These are phyloP conservation scores for Acacia concinna DNA, from an alignment of 331 rosid species.

Conservation along the genomic window DNA sequence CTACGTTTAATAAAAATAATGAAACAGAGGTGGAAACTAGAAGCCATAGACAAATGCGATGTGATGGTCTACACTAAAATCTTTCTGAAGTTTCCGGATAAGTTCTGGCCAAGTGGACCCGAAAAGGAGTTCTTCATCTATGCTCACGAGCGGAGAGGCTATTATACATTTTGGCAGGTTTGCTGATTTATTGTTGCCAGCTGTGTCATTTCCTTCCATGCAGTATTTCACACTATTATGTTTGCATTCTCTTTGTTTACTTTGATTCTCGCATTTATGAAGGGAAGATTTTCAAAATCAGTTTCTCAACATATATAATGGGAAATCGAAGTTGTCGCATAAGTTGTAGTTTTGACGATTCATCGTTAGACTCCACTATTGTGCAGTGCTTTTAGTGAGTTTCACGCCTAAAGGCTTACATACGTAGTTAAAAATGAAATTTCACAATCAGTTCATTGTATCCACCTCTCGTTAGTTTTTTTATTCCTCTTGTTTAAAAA, in stretches of 20 bases:
- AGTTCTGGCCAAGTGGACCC: conserved; percentile 91
- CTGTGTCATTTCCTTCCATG: conserved; percentile 35
- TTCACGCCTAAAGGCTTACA: not conserved
- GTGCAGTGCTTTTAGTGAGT: not conserved
- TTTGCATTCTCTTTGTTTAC: not conserved
- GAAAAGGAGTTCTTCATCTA: conserved; percentile 93
- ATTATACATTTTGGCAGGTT: conserved; percentile 99
- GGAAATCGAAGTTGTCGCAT: not conserved
- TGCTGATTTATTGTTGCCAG: conserved; percentile 29
- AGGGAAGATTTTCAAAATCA: not conserved
- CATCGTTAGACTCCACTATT: not conserved
- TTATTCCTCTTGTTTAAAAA: not conserved
- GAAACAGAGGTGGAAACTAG: conserved; percentile 89
- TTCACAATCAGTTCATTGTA: not conserved
- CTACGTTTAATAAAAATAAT: conserved; percentile 37
- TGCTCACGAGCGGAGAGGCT: conserved; percentile 95
- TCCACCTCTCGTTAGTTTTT: not conserved
- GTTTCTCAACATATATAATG: not conserved
- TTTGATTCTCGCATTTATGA: not conserved
- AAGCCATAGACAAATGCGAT: conserved; percentile 83
- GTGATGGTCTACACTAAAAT: conserved; percentile 92
- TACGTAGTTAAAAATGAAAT: not conserved
- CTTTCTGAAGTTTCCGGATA: conserved; percentile 85
- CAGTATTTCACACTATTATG: not conserved
- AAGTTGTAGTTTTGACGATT: not conserved